A percentile compares a stretch with the other conserved stretches of the same genome.
phyloP scores from a whole-genome alignment of 2,329 filamentous ascomycete species.

The Penicillium sumatraense region DNA sequence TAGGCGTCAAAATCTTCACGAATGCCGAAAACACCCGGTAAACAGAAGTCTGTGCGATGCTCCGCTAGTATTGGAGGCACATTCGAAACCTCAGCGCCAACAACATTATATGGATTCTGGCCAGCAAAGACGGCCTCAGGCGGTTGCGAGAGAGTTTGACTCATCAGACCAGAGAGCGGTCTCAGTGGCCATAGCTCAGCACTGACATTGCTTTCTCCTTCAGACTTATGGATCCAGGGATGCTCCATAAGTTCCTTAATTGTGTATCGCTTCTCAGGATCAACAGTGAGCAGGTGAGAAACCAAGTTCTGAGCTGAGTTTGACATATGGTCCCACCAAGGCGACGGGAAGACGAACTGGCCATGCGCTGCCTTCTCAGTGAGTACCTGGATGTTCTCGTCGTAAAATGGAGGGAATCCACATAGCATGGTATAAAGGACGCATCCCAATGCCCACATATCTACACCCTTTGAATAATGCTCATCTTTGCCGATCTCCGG shows the following conservation, averaged over 20 bases:
- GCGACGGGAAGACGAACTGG: slow-evolving; percentile 95
- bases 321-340: slow-evolving; percentile 99
- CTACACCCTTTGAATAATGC: slow-evolving; percentile 96
- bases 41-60: background rate
- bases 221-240: slow-evolving; percentile 81
- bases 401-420: slow-evolving; percentile 97
- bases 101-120: background rate
- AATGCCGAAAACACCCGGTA: background rate
- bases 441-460: slow-evolving; percentile 98
- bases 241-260: slow-evolving; percentile 91
- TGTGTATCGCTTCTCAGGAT: slow-evolving; percentile 92
- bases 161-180: background rate
- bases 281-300: slow-evolving; percentile 88
- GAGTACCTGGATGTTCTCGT: slow-evolving; percentile 94
- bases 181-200: slow-evolving; percentile 50
- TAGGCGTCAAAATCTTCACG: background rate
- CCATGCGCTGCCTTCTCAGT: slow-evolving; percentile 97
- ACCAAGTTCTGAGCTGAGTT: slow-evolving; percentile 93
- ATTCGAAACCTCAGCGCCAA: background rate
- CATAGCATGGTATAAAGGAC: slow-evolving; percentile 96
- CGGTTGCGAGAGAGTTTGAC: background rate
- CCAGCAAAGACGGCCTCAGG: background rate
- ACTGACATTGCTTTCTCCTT: slow-evolving; percentile 70
- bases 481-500: slow-evolving; percentile 99
- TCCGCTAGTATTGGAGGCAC: background rate